Percentiles rank a stretch among this genome's conserved stretches.
phyloP scores from a whole-genome alignment of 148 eudicot genomes.

The Camellia japonica region DNA sequence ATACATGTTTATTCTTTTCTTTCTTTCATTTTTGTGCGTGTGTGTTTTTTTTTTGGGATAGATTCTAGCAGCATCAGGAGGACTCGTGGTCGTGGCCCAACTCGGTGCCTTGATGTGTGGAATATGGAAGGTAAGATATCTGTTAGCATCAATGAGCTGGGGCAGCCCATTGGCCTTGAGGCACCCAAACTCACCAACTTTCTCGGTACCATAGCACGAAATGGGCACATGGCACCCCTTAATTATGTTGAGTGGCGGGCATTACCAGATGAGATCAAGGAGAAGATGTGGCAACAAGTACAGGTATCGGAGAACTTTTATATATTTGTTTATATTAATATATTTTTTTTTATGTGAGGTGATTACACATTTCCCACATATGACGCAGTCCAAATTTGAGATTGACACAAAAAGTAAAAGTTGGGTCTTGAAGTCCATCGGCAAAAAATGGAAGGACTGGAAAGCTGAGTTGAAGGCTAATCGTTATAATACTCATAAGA shows the following conservation, averaged over 20 bases:
- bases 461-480: slow-evolving; percentile 27
- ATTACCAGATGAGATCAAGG: slow-evolving; percentile 35
- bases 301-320: slow-evolving; percentile 27
- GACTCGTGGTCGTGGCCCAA: slow-evolving; percentile 17
- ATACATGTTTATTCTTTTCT: neutral
- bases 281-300: slow-evolving; percentile 45
- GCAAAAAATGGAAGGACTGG: slow-evolving; percentile 36
- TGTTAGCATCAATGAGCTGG: slow-evolving; percentile 27
- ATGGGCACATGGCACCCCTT: slow-evolving; percentile 41
- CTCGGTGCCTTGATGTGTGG: slow-evolving; percentile 25
- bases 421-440: slow-evolving; percentile 38
- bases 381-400: slow-evolving; percentile 31
- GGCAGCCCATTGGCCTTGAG: slow-evolving; percentile 39
- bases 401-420: slow-evolving; percentile 31
- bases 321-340: neutral
- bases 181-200: slow-evolving; percentile 34
- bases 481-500: slow-evolving; percentile 30
- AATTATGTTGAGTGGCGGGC: slow-evolving; percentile 34
- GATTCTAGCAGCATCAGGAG: slow-evolving; percentile 5
- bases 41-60: neutral
- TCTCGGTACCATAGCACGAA: slow-evolving; percentile 41
- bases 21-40: neutral
- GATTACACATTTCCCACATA: neutral
- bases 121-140: slow-evolving; percentile 21
- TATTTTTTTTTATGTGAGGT: neutral